These are phyloP conservation scores for Themeda triandra DNA, from an alignment of 176 grass and related monocot species.

Conservation along the genomic window DNA sequence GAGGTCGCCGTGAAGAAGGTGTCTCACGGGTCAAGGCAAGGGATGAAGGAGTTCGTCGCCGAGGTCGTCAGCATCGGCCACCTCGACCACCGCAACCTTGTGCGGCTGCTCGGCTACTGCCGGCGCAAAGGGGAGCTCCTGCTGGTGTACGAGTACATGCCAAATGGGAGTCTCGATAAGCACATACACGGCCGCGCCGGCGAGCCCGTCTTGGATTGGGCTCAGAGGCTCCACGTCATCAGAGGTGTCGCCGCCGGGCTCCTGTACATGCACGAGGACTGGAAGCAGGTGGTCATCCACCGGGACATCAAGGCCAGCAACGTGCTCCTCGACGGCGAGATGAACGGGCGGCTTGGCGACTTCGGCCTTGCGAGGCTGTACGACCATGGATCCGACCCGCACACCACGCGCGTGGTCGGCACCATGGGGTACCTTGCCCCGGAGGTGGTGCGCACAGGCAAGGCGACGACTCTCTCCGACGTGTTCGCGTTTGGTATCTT, in stretches of 20 bases:
- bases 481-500: slow-evolving; percentile 46
- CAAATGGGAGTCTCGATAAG: slow-evolving; percentile 37
- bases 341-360: slow-evolving; percentile 34
- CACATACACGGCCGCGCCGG: slow-evolving; percentile 9
- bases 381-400: slow-evolving; percentile 24
- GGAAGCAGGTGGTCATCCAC: slow-evolving; percentile 45
- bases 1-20: slow-evolving; percentile 49
- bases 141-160: slow-evolving; percentile 41
- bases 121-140: slow-evolving; percentile 37
- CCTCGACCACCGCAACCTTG: slow-evolving; percentile 40
- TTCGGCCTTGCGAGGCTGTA: slow-evolving; percentile 35
- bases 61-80: slow-evolving; percentile 50
- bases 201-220: slow-evolving; percentile 10
- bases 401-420: slow-evolving; percentile 41
- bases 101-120: slow-evolving; percentile 47
- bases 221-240: slow-evolving; percentile 24
- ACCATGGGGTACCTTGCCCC: slow-evolving; percentile 42
- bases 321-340: slow-evolving; percentile 27
- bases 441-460: slow-evolving; percentile 34
- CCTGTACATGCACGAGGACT: slow-evolving; percentile 41
- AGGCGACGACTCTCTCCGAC: slow-evolving; percentile 31
- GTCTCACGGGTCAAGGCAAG: slow-evolving; percentile 43
- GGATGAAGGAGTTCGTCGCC: slow-evolving; percentile 48
- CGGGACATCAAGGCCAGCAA: slow-evolving; percentile 45
- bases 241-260: slow-evolving; percentile 12